Base-by-base conservation (phyloP, 2,329 filamentous ascomycete genomes). In the Curvularia eragrostidis region DNA sequence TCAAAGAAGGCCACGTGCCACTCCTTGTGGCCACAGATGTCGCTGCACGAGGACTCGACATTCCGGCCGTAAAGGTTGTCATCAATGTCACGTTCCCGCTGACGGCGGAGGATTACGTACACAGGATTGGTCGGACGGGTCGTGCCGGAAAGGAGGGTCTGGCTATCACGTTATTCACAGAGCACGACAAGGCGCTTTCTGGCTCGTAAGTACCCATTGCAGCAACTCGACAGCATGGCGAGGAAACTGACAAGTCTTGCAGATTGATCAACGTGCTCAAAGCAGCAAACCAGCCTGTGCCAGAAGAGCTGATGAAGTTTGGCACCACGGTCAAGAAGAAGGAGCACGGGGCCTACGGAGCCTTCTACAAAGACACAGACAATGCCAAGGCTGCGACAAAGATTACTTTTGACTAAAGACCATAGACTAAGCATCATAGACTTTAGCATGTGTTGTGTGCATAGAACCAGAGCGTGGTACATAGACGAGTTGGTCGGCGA, bases 241-340 rank as follows among this genome's bases (percentile, higher is more conserved):
- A n/a, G n/a, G 32, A 39, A 24, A 38, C 62, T 69, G 54, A 65
- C 60, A 64, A 26, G 41, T n/a, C 34, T 30, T 43, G 15, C 67
- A 93, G 90, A 9, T 82, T 99, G 68, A 90, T 98, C 81, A 98
- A 98, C 76, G 93, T 99, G 54, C 86, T 99, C 62, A 96, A 91
- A 79, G 91, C 88, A n/a, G 93, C 95, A 23, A 91, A 92, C 65
- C 95, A 99, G 78, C 84, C 88, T 12, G 91, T 99, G 0, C 95
- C 95, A 2, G 92, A 97, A 42, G 90, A 91, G 24, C 82, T 99
- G 36, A 83, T 98, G 76, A 97, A 96, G 80, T 99, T 97, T 68
- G 95, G 95, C 70, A 96, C 93, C 21, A 98, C 94, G 0, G 95
- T 99, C 51, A 99, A 98, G 87, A 97, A 96, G 87, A 98, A 98